These are phyloP conservation scores for Oehlia diaphana DNA, from an alignment of 192 early-diverging fungal species.

Conservation along the genomic window DNA sequence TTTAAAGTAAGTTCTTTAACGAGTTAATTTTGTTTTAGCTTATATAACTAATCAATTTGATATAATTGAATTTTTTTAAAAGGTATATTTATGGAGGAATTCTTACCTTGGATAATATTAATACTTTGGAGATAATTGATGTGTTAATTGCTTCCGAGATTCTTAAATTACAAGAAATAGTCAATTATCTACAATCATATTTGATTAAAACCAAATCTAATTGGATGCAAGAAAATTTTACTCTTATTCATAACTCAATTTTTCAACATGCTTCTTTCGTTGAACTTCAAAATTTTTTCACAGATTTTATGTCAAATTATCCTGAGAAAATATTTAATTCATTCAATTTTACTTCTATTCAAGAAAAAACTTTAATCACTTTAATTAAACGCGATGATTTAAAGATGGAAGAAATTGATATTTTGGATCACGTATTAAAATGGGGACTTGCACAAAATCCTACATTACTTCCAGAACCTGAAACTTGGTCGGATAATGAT, in stretches of 20 bases:
- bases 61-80: too few species aligned
- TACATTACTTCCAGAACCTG: background rate
- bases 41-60: too few species aligned
- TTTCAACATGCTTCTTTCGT: background rate
- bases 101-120: too few species aligned
- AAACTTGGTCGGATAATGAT: background rate
- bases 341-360: background rate
- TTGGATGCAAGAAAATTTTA: background rate
- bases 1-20: too few species aligned
- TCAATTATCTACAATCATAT: background rate
- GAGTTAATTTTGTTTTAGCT: too few species aligned
- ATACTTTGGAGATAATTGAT: background rate
- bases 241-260: background rate
- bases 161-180: background rate
- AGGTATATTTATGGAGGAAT: too few species aligned
- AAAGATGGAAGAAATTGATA: background rate
- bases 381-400: constrained; percentile 7
- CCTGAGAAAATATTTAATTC: constrained; percentile 10
- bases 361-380: background rate
- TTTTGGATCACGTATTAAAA: constrained; percentile 15
- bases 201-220: background rate
- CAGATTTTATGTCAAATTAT: background rate
- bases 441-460: constrained; percentile 3
- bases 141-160: background rate
- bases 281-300: background rate